Conservation (phyloP, 1,284 basidiomycete genomes). For the Naganishia albida region DNA sequence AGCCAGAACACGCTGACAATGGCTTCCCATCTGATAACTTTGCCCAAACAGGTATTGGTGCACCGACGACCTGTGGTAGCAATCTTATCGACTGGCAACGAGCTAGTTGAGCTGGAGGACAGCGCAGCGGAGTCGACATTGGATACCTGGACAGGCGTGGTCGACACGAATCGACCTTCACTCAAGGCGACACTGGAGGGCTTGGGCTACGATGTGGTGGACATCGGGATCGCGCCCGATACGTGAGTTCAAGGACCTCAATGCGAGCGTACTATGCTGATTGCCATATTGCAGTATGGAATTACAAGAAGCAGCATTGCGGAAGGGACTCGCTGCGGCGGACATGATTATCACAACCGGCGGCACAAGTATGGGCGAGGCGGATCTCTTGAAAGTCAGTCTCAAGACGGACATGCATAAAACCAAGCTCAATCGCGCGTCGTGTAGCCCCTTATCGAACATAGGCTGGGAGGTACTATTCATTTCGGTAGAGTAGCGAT, state of each 20-base stretch:
- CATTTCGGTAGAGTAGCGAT: constrained; percentile 71
- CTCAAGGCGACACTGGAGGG: constrained; percentile 68
- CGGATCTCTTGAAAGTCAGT: constrained; percentile 69
- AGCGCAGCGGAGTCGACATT: constrained; percentile 6
- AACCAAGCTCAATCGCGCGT: not conserved
- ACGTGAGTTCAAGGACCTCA: constrained; percentile 56
- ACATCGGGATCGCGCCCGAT: constrained; percentile 77
- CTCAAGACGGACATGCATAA: no score
- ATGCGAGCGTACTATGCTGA: not conserved
- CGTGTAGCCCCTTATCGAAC: constrained; percentile 72
- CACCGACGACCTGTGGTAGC: constrained; percentile 72
- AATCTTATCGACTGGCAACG: constrained; percentile 80
- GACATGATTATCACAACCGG: constrained; percentile 82
- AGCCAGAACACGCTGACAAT: constrained; percentile 27
- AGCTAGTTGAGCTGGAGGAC: constrained; percentile 67
- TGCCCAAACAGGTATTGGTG: constrained; percentile 62
- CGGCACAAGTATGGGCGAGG: constrained; percentile 86
- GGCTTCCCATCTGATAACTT: not conserved
- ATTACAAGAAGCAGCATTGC: constrained; percentile 64
- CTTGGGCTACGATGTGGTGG: constrained; percentile 73
- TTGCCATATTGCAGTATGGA: constrained; percentile 55
- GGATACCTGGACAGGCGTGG: constrained; percentile 65
- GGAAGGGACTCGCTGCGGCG: constrained; percentile 62
- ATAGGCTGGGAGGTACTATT: constrained; percentile 68
- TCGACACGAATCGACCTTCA: constrained; percentile 81